Base-by-base conservation (phyloP, 2,329 filamentous ascomycete genomes). In the Pyricularia sp. region DNA sequence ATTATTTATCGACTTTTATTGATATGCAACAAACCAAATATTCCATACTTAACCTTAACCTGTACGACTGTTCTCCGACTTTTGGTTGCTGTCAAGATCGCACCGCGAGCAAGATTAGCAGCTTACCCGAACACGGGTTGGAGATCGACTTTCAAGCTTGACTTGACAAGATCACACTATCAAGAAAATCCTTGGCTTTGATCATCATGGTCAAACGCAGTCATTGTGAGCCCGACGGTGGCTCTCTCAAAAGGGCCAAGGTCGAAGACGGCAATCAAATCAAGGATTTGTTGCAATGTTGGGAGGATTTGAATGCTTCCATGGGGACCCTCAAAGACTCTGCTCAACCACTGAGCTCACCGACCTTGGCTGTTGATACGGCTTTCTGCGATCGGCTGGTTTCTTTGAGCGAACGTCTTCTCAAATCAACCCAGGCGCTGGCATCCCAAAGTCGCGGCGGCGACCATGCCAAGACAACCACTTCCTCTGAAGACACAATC, bases 231-330 rank as follows among this genome's bases (percentile, higher is more conserved):
- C 55, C 55, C 8, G 26, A 59, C 13, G 55, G 13, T 19, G 24
- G 55, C 24, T 59, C 24, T 4, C 24, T 19, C 24, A 59, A 59
- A 59, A 22, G 55, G 24, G 1, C 55, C 55, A 59, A 59, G 28
- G 26, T 59, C 4, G 24, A 59, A 16, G 24, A 4, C 26, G 24
- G 8, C 24, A 12, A 30, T 7, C 24, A 28, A 59, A 59, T 59
- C 26, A 59, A 22, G 26, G 55, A 59, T 59, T 10, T 59, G 6
- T 30, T 59, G 26, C 55, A 59, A 28, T 59, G 13, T 66, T 75
- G 75, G 13, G 72, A 79, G 65, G 73, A 75, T 49, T 69, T 81
- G 19, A 71, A 78, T 12, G 70, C 72, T 60, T 76, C 75, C 64
- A 72, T 79, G 2, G 71, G 76, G 35, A 70, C 73, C 10, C 67